phyloP scores from a whole-genome alignment of 495 filamentous ascomycete genomes.

The Tirmania nivea region DNA sequence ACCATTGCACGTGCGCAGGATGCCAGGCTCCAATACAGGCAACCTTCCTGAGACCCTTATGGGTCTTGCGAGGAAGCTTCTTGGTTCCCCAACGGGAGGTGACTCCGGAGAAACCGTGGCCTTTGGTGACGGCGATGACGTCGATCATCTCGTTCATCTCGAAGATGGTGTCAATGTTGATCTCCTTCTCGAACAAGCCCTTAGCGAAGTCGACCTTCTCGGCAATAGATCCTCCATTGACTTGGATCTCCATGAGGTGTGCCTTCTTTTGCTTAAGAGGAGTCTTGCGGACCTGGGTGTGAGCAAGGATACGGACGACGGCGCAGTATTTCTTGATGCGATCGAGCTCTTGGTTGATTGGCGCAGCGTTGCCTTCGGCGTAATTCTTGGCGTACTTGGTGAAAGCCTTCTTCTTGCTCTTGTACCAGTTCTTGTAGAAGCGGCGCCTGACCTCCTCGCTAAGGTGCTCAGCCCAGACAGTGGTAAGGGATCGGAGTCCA shows the following conservation, averaged over 20 bases:
- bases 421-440: conserved; percentile 99
- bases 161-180: conserved; percentile 82
- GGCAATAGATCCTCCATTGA: conserved; percentile 86
- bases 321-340: conserved; percentile 99
- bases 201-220: conserved; percentile 94
- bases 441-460: conserved; percentile 95
- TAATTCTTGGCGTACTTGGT: conserved; percentile 99
- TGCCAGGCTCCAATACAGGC: conserved; percentile 99
- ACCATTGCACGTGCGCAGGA: conserved; percentile 99
- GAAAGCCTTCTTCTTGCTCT: conserved; percentile 99
- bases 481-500: conserved; percentile 96
- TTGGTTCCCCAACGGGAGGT: conserved; percentile 98
- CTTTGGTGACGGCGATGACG: conserved; percentile 98
- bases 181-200: conserved; percentile 94
- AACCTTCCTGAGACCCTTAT: conserved; percentile 99
- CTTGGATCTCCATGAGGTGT: conserved; percentile 99
- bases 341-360: conserved; percentile 89
- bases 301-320: conserved; percentile 95
- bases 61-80: conserved; percentile 99
- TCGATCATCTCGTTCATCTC: conserved; percentile 99
- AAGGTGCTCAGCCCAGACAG: conserved; percentile 98
- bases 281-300: conserved; percentile 98
- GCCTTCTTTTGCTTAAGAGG: conserved; percentile 99
- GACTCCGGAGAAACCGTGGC: conserved; percentile 95
- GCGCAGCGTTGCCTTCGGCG: conserved; percentile 69